Conservation (phyloP, 768 basidiomycete species). For the Tricholoma matsutake region DNA sequence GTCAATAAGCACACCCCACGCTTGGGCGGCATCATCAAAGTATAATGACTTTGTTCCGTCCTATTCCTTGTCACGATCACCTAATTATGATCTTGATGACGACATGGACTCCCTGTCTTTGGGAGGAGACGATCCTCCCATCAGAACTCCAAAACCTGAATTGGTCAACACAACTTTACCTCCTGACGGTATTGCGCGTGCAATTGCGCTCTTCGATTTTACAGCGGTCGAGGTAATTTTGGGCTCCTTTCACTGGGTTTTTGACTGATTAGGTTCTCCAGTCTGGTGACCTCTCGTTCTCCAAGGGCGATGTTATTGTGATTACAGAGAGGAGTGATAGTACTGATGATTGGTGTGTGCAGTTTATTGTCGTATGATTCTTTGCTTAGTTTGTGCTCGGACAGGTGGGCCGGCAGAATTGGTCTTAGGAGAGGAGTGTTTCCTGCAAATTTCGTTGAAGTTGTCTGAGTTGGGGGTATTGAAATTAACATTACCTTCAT, state of each 20-base stretch:
- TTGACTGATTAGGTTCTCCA: slow-evolving; percentile 25
- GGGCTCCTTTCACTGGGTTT: neutral
- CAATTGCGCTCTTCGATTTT: slow-evolving; percentile 74
- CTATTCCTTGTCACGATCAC: neutral
- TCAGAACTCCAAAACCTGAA: slow-evolving; percentile 46
- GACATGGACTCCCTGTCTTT: neutral
- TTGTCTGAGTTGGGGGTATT: slow-evolving; percentile 31
- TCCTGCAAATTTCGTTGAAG: slow-evolving; percentile 83
- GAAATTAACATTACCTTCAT: neutral
- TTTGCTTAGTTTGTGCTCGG: neutral
- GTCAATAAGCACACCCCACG: neutral
- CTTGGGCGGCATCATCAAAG: neutral
- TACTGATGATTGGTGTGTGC: slow-evolving; percentile 66
- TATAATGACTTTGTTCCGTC: neutral
- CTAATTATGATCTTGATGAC: neutral
- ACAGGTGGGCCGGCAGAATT: slow-evolving; percentile 78
- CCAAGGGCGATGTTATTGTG: slow-evolving; percentile 70
- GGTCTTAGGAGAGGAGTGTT: slow-evolving; percentile 63
- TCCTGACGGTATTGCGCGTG: slow-evolving; percentile 63
- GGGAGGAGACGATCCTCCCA: slow-evolving; percentile 20
- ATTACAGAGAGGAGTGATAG: slow-evolving; percentile 69
- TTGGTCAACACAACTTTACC: slow-evolving; percentile 45
- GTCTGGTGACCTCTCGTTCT: slow-evolving; percentile 74
- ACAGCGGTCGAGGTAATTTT: slow-evolving; percentile 59
- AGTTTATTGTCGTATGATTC: neutral